Evolutionary conservation across 495 filamentous ascomycete species (phyloP), one percentile per base, ranked within the genome.

Genomic region (Aspergillus coremiiformis): DNA sequence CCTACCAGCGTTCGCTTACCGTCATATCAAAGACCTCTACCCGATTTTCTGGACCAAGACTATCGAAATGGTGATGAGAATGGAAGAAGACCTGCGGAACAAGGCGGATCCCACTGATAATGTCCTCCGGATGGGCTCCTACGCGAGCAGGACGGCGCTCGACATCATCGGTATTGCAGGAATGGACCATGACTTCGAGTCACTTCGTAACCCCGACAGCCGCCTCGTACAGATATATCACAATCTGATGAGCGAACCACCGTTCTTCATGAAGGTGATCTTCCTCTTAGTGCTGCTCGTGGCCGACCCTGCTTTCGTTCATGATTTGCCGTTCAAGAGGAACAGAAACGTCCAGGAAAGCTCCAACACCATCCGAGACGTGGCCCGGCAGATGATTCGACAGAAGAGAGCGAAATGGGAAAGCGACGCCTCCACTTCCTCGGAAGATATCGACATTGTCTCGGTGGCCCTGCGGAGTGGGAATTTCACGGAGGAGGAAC

Each of bases 81-180:
- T 80, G 6, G 63, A 73, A 32, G 39, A 70, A 22, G 64, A 68
- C n/a, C 50, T 72, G 5, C 35, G 52, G 3, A 20, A 15, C 29
- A 59, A 62, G 52, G 30, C 56, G n/a, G 9, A 60, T 20, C 39
- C 51, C 7, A 29, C 52, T 20, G 61, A 71, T 48, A 67, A 71
- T 37, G 55, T 60, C 5, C 52, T 92, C 17, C 81, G 87, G 43
- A 76, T 87, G 0, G 65, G 76, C 44, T 63, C 65, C 24, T 94
- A 86, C 85, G 78, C 77, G 4, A 82, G 75, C 29, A 77, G 90
- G 20, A 82, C 82, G 0, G 90, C 91, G 0, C 79, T 96, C 14
- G 92, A 96, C 54, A 95, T 96, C 56, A 91, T 96, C 58, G 90
- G 91, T 8, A 60, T 86, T 2, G 86, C 90, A 0, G 91, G 92